These are phyloP conservation scores for Solanum chilense DNA, from an alignment of 257 asterid genomes.

Conservation along the genomic window DNA sequence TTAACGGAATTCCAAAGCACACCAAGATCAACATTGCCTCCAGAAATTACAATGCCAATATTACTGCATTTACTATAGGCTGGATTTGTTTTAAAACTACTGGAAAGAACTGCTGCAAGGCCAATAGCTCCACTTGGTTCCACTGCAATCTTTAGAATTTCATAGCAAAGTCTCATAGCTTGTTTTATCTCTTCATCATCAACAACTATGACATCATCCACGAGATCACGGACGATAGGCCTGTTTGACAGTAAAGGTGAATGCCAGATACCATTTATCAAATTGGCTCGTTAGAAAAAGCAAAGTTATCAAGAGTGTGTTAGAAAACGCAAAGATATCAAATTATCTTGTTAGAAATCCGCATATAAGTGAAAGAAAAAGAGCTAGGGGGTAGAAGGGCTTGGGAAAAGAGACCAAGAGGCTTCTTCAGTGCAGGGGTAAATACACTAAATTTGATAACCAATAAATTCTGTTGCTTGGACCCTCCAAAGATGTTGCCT, in stretches of 20 bases:
- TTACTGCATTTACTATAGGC: slow-evolving; percentile 44
- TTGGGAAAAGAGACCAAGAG: neutral
- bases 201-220: slow-evolving; percentile 59
- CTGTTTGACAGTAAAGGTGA: slow-evolving; percentile 16
- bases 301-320: neutral
- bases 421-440: neutral
- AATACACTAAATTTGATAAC: neutral
- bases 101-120: slow-evolving; percentile 81
- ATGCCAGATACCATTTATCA: neutral
- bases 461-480: neutral
- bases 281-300: neutral
- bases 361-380: neutral
- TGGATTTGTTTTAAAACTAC: slow-evolving; percentile 36
- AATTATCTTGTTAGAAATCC: neutral
- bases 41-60: slow-evolving; percentile 73
- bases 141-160: slow-evolving; percentile 71
- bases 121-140: slow-evolving; percentile 98
- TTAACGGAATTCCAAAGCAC: slow-evolving; percentile 62
- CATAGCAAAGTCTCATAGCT: slow-evolving; percentile 71
- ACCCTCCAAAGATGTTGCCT: neutral
- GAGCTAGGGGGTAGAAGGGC: neutral
- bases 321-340: neutral
- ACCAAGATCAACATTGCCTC: slow-evolving; percentile 85
- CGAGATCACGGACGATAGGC: slow-evolving; percentile 94
- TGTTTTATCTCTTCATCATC: slow-evolving; percentile 68